A percentile compares a stretch with the other conserved stretches of the same genome.
Evolutionary conservation across 2,329 filamentous ascomycete species (phyloP).

Genomic region (Diaporthe caulivora): DNA sequence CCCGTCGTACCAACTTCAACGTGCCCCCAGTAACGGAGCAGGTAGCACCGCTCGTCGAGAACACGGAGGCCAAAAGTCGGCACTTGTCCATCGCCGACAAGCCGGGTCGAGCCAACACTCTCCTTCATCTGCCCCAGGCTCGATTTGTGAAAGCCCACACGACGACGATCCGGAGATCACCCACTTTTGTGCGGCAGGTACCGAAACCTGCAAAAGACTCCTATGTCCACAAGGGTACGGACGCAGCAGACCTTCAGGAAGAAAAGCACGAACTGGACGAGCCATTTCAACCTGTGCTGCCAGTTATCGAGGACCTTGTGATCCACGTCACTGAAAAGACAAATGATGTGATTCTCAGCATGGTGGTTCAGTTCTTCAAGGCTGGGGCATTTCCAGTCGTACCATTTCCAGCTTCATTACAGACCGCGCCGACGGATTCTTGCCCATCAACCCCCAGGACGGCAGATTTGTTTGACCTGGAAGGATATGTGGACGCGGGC

Average conservation of each 20-base stretch:
- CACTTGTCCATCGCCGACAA: constrained; percentile 36
- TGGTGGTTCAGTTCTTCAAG: constrained; percentile 61
- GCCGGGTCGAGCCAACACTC: constrained; percentile 29
- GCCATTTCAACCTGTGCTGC: constrained; percentile 60
- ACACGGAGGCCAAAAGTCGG: constrained; percentile 32
- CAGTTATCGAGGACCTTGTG: constrained; percentile 67
- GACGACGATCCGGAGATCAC: constrained; percentile 48
- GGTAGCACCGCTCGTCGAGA: constrained; percentile 22
- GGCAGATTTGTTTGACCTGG: constrained; percentile 35
- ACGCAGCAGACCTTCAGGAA: constrained; percentile 46
- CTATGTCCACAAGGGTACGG: constrained; percentile 56
- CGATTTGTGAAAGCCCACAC: constrained; percentile 47
- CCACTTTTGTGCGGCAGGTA: not conserved
- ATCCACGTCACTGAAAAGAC: constrained; percentile 64
- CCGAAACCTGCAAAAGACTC: constrained; percentile 40
- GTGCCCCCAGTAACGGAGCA: not conserved
- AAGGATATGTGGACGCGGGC: constrained; percentile 28
- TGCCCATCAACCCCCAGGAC: constrained; percentile 38
- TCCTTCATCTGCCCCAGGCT: constrained; percentile 43
- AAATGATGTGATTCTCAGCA: constrained; percentile 57
- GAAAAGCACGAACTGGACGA: constrained; percentile 41
- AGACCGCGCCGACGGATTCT: constrained; percentile 33
- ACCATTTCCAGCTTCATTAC: constrained; percentile 27
- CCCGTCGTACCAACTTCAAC: constrained; percentile 1
- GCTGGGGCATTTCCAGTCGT: constrained; percentile 51